These are phyloP conservation scores for Asterionellopsis glacialis DNA, from an alignment of 108 stramenopile species.

Conservation along the genomic window DNA sequence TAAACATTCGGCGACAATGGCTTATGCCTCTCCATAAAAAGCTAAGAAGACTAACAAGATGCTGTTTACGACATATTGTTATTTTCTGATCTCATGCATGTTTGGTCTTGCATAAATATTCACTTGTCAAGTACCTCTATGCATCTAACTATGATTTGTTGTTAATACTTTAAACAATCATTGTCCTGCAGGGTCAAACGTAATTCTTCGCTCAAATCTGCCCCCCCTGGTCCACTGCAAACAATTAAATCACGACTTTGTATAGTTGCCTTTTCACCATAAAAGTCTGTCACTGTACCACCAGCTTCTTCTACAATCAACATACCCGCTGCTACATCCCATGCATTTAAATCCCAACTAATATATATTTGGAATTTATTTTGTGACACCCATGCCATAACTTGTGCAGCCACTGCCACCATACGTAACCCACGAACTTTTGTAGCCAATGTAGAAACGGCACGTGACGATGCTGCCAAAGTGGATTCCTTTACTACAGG, in stretches of 20 bases:
- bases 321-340: conserved; percentile 48
- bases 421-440: conserved; percentile 44
- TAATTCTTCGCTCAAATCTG: background rate
- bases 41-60: too few relatives aligned
- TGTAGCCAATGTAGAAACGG: conserved; percentile 35
- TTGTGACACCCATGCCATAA: conserved; percentile 50
- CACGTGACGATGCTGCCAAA: conserved; percentile 34
- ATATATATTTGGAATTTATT: conserved; percentile 33
- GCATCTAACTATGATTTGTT: too few relatives aligned
- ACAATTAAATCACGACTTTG: background rate
- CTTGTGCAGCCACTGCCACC: conserved; percentile 43
- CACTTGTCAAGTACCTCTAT: too few relatives aligned
- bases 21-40: too few relatives aligned
- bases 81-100: too few relatives aligned
- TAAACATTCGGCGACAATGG: too few relatives aligned
- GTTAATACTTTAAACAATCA: background rate
- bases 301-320: conserved; percentile 49
- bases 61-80: too few relatives aligned
- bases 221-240: background rate
- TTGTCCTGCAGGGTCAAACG: background rate
- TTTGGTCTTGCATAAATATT: too few relatives aligned
- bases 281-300: conserved; percentile 32
- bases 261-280: conserved; percentile 11
- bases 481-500: conserved; percentile 27
- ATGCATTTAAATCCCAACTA: conserved; percentile 54